Conservation (phyloP, 768 basidiomycete species). For the Suillus placidus region DNA sequence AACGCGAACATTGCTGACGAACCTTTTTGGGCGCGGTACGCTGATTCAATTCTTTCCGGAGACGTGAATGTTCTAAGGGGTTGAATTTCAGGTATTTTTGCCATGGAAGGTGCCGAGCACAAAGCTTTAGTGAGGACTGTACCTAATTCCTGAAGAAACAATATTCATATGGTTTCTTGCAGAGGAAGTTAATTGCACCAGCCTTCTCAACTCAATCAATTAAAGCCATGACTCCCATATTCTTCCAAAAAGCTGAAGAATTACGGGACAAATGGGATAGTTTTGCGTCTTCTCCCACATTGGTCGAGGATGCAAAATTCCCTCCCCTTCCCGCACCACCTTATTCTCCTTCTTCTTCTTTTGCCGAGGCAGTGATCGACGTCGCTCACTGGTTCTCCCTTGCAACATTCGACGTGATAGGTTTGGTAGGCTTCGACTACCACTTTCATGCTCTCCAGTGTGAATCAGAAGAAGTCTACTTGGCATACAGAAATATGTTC, state of each 20-base stretch:
- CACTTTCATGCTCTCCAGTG: conserved; percentile 51
- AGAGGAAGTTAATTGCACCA: conserved; percentile 51
- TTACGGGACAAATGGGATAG: conserved; percentile 47
- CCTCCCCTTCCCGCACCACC: conserved; percentile 15
- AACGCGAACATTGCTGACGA: conserved; percentile 49
- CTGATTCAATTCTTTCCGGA: conserved; percentile 5
- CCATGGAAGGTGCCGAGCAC: conserved; percentile 55
- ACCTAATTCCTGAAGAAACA: not conserved
- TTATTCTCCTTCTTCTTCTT: conserved; percentile 4
- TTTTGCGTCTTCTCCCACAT: conserved; percentile 24
- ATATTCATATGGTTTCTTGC: not conserved
- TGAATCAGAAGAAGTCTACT: conserved; percentile 51
- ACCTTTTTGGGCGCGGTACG: conserved; percentile 52
- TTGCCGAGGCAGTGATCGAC: conserved; percentile 41
- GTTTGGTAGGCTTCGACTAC: conserved; percentile 58
- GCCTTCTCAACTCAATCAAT: conserved; percentile 52
- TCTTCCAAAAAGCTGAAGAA: conserved; percentile 55
- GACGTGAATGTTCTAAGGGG: not conserved
- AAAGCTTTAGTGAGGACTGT: conserved; percentile 37
- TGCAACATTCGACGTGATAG: conserved; percentile 65
- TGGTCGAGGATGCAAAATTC: not conserved
- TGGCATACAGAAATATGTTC: conserved; percentile 54
- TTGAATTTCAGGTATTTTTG: conserved; percentile 45
- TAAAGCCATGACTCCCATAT: conserved; percentile 47
- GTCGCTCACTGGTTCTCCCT: conserved; percentile 61